Percentiles rank a stretch among this genome's conserved stretches.
Evolutionary conservation across 2,329 filamentous ascomycete genomes (phyloP).

Genomic region (Metarhizium rileyi): DNA sequence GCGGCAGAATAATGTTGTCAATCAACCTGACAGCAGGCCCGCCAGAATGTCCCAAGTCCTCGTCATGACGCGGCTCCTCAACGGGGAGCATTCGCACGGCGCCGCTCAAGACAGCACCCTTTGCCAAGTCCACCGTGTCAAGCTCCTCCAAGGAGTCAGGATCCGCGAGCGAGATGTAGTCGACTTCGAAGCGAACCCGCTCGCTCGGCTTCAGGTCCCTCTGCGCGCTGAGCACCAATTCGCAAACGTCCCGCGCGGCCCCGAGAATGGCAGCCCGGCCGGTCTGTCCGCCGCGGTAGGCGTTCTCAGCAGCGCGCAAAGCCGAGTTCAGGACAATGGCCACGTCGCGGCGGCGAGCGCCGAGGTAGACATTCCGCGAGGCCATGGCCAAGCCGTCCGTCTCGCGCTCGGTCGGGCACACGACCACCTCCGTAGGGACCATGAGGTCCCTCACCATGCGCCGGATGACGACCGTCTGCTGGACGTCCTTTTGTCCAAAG

Average conservation of each 20-base stretch:
- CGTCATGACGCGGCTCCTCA: slow-evolving; percentile 57
- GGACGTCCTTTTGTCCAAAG: slow-evolving; percentile 96
- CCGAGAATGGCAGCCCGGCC: slow-evolving; percentile 60
- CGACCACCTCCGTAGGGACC: slow-evolving; percentile 61
- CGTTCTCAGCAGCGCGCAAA: slow-evolving; percentile 58
- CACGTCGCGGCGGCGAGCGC: slow-evolving; percentile 58
- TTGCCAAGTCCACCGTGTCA: slow-evolving; percentile 54
- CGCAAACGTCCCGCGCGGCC: slow-evolving; percentile 54
- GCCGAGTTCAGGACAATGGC: slow-evolving; percentile 64
- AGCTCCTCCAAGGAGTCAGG: slow-evolving; percentile 76
- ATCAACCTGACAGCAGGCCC: slow-evolving; percentile 78
- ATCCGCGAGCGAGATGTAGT: slow-evolving; percentile 88
- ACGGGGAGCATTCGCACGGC: slow-evolving; percentile 84
- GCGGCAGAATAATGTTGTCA: slow-evolving; percentile 71
- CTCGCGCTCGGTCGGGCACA: slow-evolving; percentile 69
- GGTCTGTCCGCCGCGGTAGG: slow-evolving; percentile 45
- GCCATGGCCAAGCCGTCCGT: slow-evolving; percentile 79
- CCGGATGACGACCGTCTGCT: slow-evolving; percentile 86
- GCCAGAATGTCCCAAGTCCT: slow-evolving; percentile 64
- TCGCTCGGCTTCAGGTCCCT: slow-evolving; percentile 45
- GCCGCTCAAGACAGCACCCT: slow-evolving; percentile 77
- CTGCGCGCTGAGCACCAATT: slow-evolving; percentile 50
- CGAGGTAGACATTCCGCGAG: slow-evolving; percentile 89
- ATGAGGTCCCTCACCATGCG: slow-evolving; percentile 84
- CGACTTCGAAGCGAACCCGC: slow-evolving; percentile 68